phyloP scores from a whole-genome alignment of 495 filamentous ascomycete species.

The Xanthoparmelia taractica region DNA sequence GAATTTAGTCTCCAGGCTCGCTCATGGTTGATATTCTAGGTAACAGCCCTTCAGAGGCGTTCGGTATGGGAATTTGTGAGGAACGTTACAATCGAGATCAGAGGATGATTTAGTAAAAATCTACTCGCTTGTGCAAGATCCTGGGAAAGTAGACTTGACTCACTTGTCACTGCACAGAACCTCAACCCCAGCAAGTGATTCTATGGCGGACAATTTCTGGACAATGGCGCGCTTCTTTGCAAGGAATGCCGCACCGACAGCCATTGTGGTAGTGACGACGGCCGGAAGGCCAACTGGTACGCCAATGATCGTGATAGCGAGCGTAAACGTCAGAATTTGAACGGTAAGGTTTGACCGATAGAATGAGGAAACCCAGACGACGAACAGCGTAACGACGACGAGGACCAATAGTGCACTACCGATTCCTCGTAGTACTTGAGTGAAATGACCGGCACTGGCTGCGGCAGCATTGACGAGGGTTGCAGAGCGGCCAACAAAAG shows the following conservation, averaged over 20 bases:
- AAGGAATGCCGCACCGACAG: constrained; percentile 67
- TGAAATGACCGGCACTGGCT: constrained; percentile 73
- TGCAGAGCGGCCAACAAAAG: constrained; percentile 83
- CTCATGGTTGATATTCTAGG: not conserved
- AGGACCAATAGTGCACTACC: constrained; percentile 65
- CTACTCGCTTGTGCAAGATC: not conserved
- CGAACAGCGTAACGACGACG: constrained; percentile 68
- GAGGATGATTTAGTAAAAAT: not conserved
- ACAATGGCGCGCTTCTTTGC: constrained; percentile 70
- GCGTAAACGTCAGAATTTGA: constrained; percentile 73
- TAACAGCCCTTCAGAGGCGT: too few relatives aligned
- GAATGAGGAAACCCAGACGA: constrained; percentile 81
- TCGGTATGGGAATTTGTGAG: constrained; percentile 49
- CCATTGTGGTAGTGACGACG: constrained; percentile 66
- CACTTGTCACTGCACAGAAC: constrained; percentile 65
- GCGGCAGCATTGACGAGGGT: constrained; percentile 72
- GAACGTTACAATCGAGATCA: not conserved
- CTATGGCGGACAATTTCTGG: constrained; percentile 68
- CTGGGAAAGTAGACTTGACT: not conserved
- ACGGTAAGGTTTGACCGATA: constrained; percentile 75
- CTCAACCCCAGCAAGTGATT: constrained; percentile 69
- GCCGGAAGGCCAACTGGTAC: constrained; percentile 70
- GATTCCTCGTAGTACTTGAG: constrained; percentile 77
- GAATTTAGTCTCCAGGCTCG: not conserved
- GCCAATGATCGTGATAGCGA: constrained; percentile 64